Evolutionary conservation across 2,329 filamentous ascomycete species (phyloP).

Genomic region (Scleromitrula shiraiana): DNA sequence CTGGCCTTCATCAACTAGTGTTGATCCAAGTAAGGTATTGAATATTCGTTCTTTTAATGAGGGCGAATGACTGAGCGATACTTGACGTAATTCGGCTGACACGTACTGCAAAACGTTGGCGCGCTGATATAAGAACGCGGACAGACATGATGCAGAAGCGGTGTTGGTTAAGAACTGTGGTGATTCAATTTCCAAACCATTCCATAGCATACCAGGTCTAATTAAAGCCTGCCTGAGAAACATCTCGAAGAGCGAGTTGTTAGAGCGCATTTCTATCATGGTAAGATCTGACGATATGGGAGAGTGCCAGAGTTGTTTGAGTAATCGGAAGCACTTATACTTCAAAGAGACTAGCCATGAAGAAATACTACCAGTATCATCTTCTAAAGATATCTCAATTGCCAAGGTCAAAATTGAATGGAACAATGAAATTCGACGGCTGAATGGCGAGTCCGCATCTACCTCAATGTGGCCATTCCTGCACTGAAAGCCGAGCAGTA

Average conservation of each 20-base stretch:
- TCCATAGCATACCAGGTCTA: conserved; percentile 63
- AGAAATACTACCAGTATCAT: conserved; percentile 44
- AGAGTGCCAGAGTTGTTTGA: conserved; percentile 78
- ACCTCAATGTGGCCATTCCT: conserved; percentile 62
- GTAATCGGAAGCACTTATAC: conserved; percentile 60
- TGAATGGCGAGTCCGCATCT: conserved; percentile 61
- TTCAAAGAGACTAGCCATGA: conserved; percentile 64
- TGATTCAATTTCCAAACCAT: conserved; percentile 52
- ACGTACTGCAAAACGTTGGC: conserved; percentile 78
- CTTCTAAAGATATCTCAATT: conserved; percentile 55
- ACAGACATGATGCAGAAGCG: conserved; percentile 20
- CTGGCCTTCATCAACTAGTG: conserved; percentile 58
- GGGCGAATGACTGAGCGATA: conserved; percentile 62
- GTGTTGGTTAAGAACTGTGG: conserved; percentile 63
- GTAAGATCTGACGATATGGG: conserved; percentile 68
- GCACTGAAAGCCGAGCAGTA: conserved; percentile 81
- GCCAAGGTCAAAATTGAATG: conserved; percentile 71
- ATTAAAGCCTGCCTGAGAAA: conserved; percentile 67
- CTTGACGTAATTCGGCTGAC: conserved; percentile 72
- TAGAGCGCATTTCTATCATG: conserved; percentile 69
- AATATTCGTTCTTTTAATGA: conserved; percentile 61
- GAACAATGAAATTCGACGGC: conserved; percentile 66
- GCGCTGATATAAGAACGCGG: conserved; percentile 68
- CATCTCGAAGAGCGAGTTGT: conserved; percentile 72
- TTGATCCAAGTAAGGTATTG: conserved; percentile 70